phyloP scores from a whole-genome alignment of 805 yeast genomes.

The Wickerhamomyces queroliae region DNA sequence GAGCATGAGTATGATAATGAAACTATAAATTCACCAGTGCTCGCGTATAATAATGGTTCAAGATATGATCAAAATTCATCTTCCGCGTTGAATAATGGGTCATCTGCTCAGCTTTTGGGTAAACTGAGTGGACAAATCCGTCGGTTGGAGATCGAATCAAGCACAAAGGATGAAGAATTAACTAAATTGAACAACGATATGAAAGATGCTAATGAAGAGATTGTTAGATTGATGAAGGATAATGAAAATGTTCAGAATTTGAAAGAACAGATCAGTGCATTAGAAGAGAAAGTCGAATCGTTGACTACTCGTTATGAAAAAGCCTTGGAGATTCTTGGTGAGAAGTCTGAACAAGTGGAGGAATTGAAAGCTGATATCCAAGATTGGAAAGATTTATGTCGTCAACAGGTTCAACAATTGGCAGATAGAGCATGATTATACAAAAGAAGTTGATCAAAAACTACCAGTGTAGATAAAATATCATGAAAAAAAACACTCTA shows the following conservation, averaged over 20 bases:
- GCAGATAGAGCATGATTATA: conserved; percentile 37
- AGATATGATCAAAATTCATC: conserved; percentile 7
- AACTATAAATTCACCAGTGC: conserved; percentile 12
- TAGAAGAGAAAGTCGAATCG: conserved; percentile 28
- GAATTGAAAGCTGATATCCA: conserved; percentile 85
- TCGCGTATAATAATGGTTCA: conserved; percentile 13
- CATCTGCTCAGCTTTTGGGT: conserved; percentile 57
- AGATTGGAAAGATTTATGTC: conserved; percentile 81
- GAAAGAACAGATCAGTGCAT: conserved; percentile 29
- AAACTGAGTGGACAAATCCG: conserved; percentile 74
- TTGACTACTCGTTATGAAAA: conserved; percentile 37
- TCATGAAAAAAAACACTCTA: background rate
- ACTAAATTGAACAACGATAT: conserved; percentile 48
- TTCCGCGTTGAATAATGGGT: conserved; percentile 20
- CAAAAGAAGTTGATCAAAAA: background rate
- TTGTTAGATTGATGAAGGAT: conserved; percentile 51
- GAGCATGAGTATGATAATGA: conserved; percentile 11
- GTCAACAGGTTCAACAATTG: conserved; percentile 83
- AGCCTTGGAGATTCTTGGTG: conserved; percentile 71
- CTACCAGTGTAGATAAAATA: conserved; percentile 33
- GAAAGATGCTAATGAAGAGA: conserved; percentile 61
- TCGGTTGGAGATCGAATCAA: conserved; percentile 72
- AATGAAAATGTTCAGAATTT: conserved; percentile 37
- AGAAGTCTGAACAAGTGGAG: conserved; percentile 77
- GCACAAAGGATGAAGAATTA: conserved; percentile 59